A percentile compares a stretch with the other conserved stretches of the same genome.
phyloP scores from a whole-genome alignment of 1,284 basidiomycete species.

The Chondrostereum purpureum region DNA sequence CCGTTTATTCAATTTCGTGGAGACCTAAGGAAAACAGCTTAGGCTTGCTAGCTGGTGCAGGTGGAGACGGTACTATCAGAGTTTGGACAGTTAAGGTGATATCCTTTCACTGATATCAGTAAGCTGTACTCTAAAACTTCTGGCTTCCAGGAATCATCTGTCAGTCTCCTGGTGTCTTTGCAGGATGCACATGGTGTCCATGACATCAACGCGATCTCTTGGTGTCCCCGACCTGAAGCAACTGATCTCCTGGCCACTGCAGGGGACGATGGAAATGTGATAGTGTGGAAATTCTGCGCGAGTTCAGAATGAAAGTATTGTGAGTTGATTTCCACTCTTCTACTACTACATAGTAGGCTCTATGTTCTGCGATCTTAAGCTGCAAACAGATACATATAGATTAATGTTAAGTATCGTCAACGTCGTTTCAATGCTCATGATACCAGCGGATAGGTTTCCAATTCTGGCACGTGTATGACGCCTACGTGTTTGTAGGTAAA shows the following conservation, averaged over 20 bases:
- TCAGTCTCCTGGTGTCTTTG: slow-evolving; percentile 45
- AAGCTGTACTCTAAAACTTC: slow-evolving; percentile 11
- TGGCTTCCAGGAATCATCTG: slow-evolving; percentile 27
- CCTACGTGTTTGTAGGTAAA: slow-evolving; percentile 45
- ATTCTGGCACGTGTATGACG: too few relatives aligned
- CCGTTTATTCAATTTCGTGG: slow-evolving; percentile 82
- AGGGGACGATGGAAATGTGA: slow-evolving; percentile 72
- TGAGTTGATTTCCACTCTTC: too few relatives aligned
- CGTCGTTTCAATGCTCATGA: too few relatives aligned
- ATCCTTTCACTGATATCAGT: slow-evolving; percentile 5
- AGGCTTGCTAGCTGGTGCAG: slow-evolving; percentile 71
- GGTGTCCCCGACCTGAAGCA: slow-evolving; percentile 62
- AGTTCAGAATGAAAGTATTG: too few relatives aligned
- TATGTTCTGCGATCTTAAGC: too few relatives aligned
- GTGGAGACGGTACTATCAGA: slow-evolving; percentile 72
- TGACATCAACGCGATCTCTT: slow-evolving; percentile 75
- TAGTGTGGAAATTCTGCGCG: slow-evolving; percentile 62
- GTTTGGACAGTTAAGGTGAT: slow-evolving; percentile 61
- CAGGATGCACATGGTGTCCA: slow-evolving; percentile 62
- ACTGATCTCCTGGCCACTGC: slow-evolving; percentile 67
- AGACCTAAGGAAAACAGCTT: slow-evolving; percentile 35
- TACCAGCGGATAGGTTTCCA: too few relatives aligned
- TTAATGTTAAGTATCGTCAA: too few relatives aligned
- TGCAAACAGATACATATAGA: too few relatives aligned
- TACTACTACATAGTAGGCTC: too few relatives aligned